A percentile compares a stretch with the other conserved stretches of the same genome.
These are phyloP conservation scores for Termitomyces sp. DNA, from an alignment of 768 basidiomycete genomes.

Conservation along the genomic window DNA sequence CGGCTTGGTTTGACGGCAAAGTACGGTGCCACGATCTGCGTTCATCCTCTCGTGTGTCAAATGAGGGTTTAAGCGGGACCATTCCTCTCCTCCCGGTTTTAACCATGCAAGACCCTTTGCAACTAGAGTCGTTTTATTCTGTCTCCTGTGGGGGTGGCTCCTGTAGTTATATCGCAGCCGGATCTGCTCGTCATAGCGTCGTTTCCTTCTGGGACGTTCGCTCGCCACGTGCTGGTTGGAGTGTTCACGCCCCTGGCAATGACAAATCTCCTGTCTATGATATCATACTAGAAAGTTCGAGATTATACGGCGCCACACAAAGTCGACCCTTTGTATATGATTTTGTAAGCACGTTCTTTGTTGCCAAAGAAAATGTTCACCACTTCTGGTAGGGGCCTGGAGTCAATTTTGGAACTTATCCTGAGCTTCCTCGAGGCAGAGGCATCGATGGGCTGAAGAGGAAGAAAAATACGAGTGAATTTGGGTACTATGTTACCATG, in stretches of 20 bases:
- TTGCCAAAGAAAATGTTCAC: not conserved
- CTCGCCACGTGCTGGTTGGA: constrained; percentile 57
- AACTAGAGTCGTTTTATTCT: constrained; percentile 67
- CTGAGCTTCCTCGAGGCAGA: constrained; percentile 16
- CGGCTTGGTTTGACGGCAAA: constrained; percentile 79
- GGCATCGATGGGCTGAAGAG: constrained; percentile 25
- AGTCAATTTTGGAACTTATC: constrained; percentile 50
- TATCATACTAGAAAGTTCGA: constrained; percentile 67
- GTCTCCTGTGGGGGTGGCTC: constrained; percentile 71
- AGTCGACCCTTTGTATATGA: constrained; percentile 74
- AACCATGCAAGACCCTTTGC: constrained; percentile 60
- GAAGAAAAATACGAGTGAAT: constrained; percentile 24
- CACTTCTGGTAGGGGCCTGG: constrained; percentile 43
- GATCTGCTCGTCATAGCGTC: constrained; percentile 70
- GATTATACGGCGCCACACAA: constrained; percentile 75
- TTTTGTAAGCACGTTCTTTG: constrained; percentile 40
- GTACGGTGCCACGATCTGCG: constrained; percentile 76
- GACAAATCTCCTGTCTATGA: constrained; percentile 77
- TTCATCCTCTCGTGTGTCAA: constrained; percentile 25
- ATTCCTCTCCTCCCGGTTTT: constrained; percentile 51
- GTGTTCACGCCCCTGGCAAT: constrained; percentile 74
- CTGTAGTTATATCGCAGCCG: constrained; percentile 63
- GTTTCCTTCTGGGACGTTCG: constrained; percentile 83
- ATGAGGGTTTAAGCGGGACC: constrained; percentile 11
- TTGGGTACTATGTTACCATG: constrained; percentile 48